Percentiles rank a stretch among this genome's conserved stretches.
phyloP scores from a whole-genome alignment of 1,139 yeast species.

The Saccharomyces hybrid region DNA sequence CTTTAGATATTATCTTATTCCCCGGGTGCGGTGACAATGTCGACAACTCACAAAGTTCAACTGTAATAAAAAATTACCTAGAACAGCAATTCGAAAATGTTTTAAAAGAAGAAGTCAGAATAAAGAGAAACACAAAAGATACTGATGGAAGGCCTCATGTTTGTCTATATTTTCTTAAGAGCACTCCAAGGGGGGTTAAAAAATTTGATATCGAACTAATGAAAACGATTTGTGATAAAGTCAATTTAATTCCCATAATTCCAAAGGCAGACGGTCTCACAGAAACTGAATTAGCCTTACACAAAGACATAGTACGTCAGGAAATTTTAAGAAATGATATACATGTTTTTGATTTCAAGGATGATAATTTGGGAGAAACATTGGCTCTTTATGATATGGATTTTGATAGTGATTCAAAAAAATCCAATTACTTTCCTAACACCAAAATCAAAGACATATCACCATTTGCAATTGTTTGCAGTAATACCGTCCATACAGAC shows the following conservation, averaged over 20 bases:
- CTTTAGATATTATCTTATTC: slow-evolving; percentile 35
- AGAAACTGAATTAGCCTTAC: slow-evolving; percentile 37
- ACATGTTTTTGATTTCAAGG: slow-evolving; percentile 43
- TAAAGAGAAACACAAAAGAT: slow-evolving; percentile 46
- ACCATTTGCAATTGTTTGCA: slow-evolving; percentile 44
- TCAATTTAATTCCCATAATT: slow-evolving; percentile 51
- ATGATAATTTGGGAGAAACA: slow-evolving; percentile 31
- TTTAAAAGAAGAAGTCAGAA: slow-evolving; percentile 52
- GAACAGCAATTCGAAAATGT: slow-evolving; percentile 49
- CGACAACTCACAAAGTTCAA: slow-evolving; percentile 30
- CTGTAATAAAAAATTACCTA: slow-evolving; percentile 43
- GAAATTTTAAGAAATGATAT: slow-evolving; percentile 41
- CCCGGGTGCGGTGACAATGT: slow-evolving; percentile 42
- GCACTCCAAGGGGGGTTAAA: slow-evolving; percentile 47
- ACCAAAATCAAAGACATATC: slow-evolving; percentile 33
- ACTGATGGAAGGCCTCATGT: slow-evolving; percentile 58
- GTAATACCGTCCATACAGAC: slow-evolving; percentile 32
- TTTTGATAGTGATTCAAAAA: slow-evolving; percentile 15
- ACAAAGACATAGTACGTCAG: slow-evolving; percentile 39
- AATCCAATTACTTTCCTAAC: slow-evolving; percentile 1
- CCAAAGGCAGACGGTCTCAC: slow-evolving; percentile 53
- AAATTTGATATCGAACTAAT: slow-evolving; percentile 43
- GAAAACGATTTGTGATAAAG: slow-evolving; percentile 42
- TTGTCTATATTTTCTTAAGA: slow-evolving; percentile 50
- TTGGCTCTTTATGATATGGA: slow-evolving; percentile 18